These are phyloP conservation scores for Yamadazyma dendronema DNA, from an alignment of 1,139 yeast genomes.

Conservation along the genomic window DNA sequence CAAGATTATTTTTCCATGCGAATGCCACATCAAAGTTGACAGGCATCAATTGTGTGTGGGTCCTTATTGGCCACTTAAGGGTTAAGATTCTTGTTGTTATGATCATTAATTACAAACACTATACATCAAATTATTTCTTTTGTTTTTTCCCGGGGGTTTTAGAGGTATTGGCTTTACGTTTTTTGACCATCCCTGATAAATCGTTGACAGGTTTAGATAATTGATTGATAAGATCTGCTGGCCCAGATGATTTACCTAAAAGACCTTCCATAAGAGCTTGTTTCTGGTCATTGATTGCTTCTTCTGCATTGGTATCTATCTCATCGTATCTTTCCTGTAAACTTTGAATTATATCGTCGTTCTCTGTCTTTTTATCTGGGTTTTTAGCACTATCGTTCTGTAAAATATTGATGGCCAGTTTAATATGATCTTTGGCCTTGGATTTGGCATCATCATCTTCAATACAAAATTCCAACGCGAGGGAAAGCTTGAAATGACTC, in stretches of 20 bases:
- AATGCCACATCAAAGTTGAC: too few relatives aligned
- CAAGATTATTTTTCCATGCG: background rate
- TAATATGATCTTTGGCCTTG: constrained; percentile 58
- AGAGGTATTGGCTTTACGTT: constrained; percentile 25
- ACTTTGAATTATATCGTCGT: constrained; percentile 52
- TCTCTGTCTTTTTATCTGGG: constrained; percentile 36
- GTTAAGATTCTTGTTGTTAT: too few relatives aligned
- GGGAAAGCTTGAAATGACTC: constrained; percentile 76
- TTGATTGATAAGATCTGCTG: constrained; percentile 7
- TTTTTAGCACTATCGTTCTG: constrained; percentile 36
- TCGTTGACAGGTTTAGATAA: constrained; percentile 24
- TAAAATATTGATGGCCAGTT: constrained; percentile 61
- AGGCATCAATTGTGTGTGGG: too few relatives aligned
- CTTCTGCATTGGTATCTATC: constrained; percentile 51
- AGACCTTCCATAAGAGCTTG: constrained; percentile 60
- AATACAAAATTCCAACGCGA: constrained; percentile 71
- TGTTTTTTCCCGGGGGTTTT: constrained; percentile 4
- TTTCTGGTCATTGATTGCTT: constrained; percentile 54
- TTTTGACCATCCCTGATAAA: constrained; percentile 34
- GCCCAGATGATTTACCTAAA: constrained; percentile 45
- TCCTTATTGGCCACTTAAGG: too few relatives aligned
- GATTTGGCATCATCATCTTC: constrained; percentile 49
- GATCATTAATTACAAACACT: too few relatives aligned
- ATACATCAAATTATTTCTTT: background rate
- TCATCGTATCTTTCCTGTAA: constrained; percentile 53